Percentiles rank a stretch among this genome's conserved stretches.
Conservation (phyloP, 805 yeast species). For the Candida takata region DNA sequence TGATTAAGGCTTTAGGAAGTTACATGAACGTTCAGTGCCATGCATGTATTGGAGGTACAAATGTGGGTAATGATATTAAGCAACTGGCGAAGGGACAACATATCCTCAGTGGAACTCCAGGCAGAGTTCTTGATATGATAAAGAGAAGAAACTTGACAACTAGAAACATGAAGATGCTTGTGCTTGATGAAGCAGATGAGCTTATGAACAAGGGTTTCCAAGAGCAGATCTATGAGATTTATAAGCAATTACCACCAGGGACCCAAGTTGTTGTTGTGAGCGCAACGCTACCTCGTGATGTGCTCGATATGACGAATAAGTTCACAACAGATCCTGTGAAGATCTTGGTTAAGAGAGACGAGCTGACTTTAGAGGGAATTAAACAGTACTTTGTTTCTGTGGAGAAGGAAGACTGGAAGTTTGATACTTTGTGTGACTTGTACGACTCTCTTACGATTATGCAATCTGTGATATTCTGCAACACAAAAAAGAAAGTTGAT, state of each 20-base stretch:
- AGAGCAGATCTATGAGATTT: slow-evolving; percentile 90
- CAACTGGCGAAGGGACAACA: slow-evolving; percentile 76
- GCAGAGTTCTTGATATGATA: slow-evolving; percentile 87
- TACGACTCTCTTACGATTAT: slow-evolving; percentile 94
- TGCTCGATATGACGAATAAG: slow-evolving; percentile 83
- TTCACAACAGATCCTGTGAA: slow-evolving; percentile 92
- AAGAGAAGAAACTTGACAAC: slow-evolving; percentile 72
- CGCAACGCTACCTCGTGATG: slow-evolving; percentile 91
- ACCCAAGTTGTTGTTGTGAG: slow-evolving; percentile 91
- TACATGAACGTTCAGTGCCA: slow-evolving; percentile 81
- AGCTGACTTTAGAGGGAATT: slow-evolving; percentile 89
- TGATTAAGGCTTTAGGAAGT: slow-evolving; percentile 78
- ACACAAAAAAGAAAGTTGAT: slow-evolving; percentile 92
- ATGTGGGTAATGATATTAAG: slow-evolving; percentile 73
- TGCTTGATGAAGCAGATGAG: slow-evolving; percentile 97
- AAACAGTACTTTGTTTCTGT: slow-evolving; percentile 88
- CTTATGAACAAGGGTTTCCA: slow-evolving; percentile 88
- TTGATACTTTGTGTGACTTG: slow-evolving; percentile 88
- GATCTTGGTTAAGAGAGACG: slow-evolving; percentile 91
- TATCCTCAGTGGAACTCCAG: slow-evolving; percentile 95
- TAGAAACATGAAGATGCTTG: slow-evolving; percentile 75
- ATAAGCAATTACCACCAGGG: slow-evolving; percentile 72
- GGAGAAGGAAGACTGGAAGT: slow-evolving; percentile 90
- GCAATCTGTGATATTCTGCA: slow-evolving; percentile 97
- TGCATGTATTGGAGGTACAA: slow-evolving; percentile 93